Evolutionary conservation across 2,329 filamentous ascomycete species (phyloP).

Genomic region (Neonectria magnoliae): DNA sequence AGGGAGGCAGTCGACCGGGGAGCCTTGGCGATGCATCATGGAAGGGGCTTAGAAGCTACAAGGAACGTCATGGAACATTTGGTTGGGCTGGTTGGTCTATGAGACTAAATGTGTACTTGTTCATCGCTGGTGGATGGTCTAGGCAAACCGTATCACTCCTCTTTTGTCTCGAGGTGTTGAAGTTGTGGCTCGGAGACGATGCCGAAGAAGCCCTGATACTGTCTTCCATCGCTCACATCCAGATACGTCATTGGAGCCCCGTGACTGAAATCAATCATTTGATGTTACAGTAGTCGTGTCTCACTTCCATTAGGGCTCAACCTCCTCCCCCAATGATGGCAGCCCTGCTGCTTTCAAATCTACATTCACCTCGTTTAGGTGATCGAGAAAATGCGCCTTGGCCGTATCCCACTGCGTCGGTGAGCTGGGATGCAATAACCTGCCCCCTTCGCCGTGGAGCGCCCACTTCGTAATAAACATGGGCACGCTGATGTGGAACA

Average conservation of each 20-base stretch:
- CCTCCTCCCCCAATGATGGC: background rate
- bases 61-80: background rate
- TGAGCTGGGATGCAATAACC: constrained; percentile 29
- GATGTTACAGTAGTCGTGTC: background rate
- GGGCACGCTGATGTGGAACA: constrained; percentile 74
- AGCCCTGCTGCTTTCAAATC: constrained; percentile 36
- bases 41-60: background rate
- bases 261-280: background rate
- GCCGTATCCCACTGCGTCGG: constrained; percentile 37
- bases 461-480: constrained; percentile 77
- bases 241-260: no score
- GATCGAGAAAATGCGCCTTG: constrained; percentile 42
- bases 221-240: no score
- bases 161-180: background rate
- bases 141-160: no score
- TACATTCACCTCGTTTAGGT: constrained; percentile 37
- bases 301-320: background rate
- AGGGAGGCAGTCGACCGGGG: background rate
- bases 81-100: background rate
- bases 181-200: no score
- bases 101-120: background rate
- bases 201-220: no score
- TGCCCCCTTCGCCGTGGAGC: constrained; percentile 46
- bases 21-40: background rate
- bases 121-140: background rate